Evolutionary conservation across 306 rosid species (phyloP).

Genomic region (Sesbania bispinosa): DNA sequence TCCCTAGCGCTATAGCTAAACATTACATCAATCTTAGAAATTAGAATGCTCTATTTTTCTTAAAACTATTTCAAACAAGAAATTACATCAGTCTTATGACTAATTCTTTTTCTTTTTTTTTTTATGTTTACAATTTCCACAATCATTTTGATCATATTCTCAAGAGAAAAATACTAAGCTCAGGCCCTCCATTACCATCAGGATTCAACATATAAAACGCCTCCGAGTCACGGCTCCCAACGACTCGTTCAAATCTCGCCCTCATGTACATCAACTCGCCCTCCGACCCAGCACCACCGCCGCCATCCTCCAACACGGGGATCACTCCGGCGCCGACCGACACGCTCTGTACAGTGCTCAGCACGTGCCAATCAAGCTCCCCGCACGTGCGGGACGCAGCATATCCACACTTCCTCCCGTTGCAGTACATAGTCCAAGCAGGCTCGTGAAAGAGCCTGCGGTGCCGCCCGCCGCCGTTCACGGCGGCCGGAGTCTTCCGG

Average conservation of each 20-base stretch:
- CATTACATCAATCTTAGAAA: constrained; percentile 19
- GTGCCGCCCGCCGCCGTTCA: neutral
- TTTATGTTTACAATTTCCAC: neutral
- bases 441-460: constrained; percentile 69
- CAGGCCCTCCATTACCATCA: constrained; percentile 88
- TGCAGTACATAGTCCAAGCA: constrained; percentile 83
- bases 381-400: constrained; percentile 67
- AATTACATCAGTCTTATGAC: neutral
- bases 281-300: constrained; percentile 36
- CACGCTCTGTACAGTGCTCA: constrained; percentile 65
- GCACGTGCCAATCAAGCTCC: constrained; percentile 65
- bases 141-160: constrained; percentile 47
- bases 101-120: too few relatives aligned
- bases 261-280: constrained; percentile 97
- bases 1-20: neutral
- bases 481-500: constrained; percentile 30
- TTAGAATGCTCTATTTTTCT: neutral
- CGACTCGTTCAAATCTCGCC: constrained; percentile 87
- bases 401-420: constrained; percentile 71
- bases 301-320: constrained; percentile 55
- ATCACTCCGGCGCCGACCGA: constrained; percentile 93
- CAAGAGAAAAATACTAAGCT: constrained; percentile 79
- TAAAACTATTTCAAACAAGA: constrained; percentile 16
- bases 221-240: constrained; percentile 95
- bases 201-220: constrained; percentile 97